Evolutionary conservation across 495 filamentous ascomycete genomes (phyloP).

Genomic region (Talaromyces trachyspermus): DNA sequence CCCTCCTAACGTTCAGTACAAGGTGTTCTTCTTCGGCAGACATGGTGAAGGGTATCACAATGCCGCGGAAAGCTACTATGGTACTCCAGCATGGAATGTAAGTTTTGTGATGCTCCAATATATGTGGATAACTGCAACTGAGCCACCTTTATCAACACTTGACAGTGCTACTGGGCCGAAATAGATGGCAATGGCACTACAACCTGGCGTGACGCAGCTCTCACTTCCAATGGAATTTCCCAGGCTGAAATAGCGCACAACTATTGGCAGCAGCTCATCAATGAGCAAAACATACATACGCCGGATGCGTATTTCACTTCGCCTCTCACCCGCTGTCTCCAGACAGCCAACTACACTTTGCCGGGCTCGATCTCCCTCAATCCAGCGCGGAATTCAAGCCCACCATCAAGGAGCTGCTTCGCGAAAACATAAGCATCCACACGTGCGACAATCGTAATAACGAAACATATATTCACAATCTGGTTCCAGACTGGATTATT

Average conservation of each 20-base stretch:
- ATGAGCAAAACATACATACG: conserved; percentile 47
- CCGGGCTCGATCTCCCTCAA: conserved; percentile 42
- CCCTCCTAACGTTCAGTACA: conserved; percentile 46
- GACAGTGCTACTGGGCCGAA: conserved; percentile 65
- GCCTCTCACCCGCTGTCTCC: conserved; percentile 60
- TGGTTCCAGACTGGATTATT: conserved; percentile 53
- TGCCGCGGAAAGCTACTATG: conserved; percentile 56
- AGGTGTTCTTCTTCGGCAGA: conserved; percentile 61
- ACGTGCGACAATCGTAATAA: conserved; percentile 68
- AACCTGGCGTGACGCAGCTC: conserved; percentile 62
- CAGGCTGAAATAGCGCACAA: conserved; percentile 56
- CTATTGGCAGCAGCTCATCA: conserved; percentile 56
- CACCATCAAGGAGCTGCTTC: conserved; percentile 60
- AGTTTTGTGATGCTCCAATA: conserved; percentile 16
- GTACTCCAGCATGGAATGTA: conserved; percentile 61
- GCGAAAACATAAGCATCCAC: conserved; percentile 66
- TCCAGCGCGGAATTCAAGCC: conserved; percentile 45
- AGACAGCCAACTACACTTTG: conserved; percentile 59
- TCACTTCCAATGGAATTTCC: conserved; percentile 50
- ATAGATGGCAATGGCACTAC: conserved; percentile 58
- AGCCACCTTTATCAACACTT: conserved; percentile 58
- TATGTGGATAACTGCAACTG: conserved; percentile 55
- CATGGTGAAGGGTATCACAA: conserved; percentile 70
- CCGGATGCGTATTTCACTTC: conserved; percentile 62
- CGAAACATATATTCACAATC: conserved; percentile 46